Base-by-base conservation (phyloP, 768 basidiomycete species). In the Russula dissimulans region DNA sequence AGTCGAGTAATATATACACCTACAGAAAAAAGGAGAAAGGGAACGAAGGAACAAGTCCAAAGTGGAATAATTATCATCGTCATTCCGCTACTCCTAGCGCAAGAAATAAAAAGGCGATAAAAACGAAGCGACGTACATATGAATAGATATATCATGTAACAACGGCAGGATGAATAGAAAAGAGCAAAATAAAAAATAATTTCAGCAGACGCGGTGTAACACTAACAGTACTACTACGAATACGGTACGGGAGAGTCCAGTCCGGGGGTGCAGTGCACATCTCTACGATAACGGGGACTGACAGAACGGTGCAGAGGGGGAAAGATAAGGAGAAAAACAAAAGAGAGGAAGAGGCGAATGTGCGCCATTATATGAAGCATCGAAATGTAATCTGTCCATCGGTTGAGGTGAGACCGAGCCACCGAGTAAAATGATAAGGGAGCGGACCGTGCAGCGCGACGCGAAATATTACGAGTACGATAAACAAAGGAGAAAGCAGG, bases 31-130 rank as follows among this genome's bases (percentile, higher is more conserved):
- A 5, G 41, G 14, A 49, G 14, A 32, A 26, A 26, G 22, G 2
- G 22, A 26, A 26, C 22, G 22, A 26, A 26, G 22, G 22, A 26
- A 26, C 22, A 41, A 26, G 56, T 57, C 56, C 56, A 29, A 5
- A 31, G 31, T 44, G 48, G 32, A 26, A 31, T 49, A 49, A 12
- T 15, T 14, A 6, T 26, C 22, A 26, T 26, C 22, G 22, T 39
- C 45, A 56, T 56, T 56, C 56, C 56, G 39, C 56, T 56, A 49
- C 47, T 42, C 26, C 26, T 56, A n/a, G 57, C n/a, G 42, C 57
- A 57, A 51, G 57, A 57, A 59, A 51, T 38, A 44, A 43, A 36
- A 11, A 36, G 50, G 12, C 45, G 17, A 52, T 14, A 34, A 43
- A n/a, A 9, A 15, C 26, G 34, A 51, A 26, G 29, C 50, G 36